These are phyloP conservation scores for Glonium stellatum DNA, from an alignment of 495 filamentous ascomycete species.

Conservation along the genomic window DNA sequence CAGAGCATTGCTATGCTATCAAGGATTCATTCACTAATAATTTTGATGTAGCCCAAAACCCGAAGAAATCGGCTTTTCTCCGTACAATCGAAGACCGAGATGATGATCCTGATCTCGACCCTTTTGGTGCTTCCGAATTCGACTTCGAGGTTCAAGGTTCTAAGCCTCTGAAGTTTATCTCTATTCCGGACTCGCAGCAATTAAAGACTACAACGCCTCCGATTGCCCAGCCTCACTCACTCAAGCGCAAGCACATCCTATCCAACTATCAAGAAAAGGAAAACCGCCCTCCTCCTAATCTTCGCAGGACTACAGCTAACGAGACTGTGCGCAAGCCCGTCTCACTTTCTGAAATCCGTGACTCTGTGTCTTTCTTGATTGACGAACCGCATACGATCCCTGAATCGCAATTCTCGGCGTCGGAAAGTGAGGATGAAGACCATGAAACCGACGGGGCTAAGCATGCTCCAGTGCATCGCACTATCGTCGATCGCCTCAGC, in stretches of 20 bases:
- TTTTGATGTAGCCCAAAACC: slow-evolving; percentile 56
- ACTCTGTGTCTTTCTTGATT: slow-evolving; percentile 72
- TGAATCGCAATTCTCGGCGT: slow-evolving; percentile 34
- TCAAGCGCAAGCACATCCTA: slow-evolving; percentile 48
- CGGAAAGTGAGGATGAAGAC: slow-evolving; percentile 24
- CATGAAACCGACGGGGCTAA: slow-evolving; percentile 26
- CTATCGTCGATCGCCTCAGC: slow-evolving; percentile 68
- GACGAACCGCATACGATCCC: slow-evolving; percentile 60
- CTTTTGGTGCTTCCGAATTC: slow-evolving; percentile 45
- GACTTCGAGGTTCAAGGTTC: slow-evolving; percentile 45
- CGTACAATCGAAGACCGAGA: slow-evolving; percentile 78
- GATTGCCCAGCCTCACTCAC: slow-evolving; percentile 18
- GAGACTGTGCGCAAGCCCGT: slow-evolving; percentile 54
- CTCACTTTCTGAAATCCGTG: slow-evolving; percentile 68
- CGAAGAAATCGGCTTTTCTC: slow-evolving; percentile 84
- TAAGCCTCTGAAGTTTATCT: slow-evolving; percentile 32
- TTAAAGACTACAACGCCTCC: slow-evolving; percentile 16
- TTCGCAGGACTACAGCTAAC: slow-evolving; percentile 55
- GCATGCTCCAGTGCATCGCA: slow-evolving; percentile 19
- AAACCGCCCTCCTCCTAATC: slow-evolving; percentile 54
- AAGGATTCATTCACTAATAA: slow-evolving; percentile 1
- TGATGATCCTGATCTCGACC: slow-evolving; percentile 60
- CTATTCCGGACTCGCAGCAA: slow-evolving; percentile 40
- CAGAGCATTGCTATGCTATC: background rate
- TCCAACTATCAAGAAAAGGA: slow-evolving; percentile 35